These are phyloP conservation scores for Salvia hispanica DNA, from an alignment of 257 asterid genomes.

Conservation along the genomic window DNA sequence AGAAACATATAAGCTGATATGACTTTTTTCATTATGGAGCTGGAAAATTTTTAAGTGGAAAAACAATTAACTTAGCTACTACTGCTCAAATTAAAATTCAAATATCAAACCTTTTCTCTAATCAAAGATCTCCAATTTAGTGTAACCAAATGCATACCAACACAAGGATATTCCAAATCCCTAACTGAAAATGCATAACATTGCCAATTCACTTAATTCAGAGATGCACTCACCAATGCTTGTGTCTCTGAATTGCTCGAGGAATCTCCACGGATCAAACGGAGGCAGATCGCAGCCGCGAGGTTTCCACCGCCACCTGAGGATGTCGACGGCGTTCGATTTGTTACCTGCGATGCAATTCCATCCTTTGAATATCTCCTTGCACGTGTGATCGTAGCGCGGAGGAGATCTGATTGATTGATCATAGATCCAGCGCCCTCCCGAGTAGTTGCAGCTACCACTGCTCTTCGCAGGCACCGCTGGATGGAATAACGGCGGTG, in stretches of 20 bases:
- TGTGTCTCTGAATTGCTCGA: constrained; percentile 59
- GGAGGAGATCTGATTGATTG: constrained; percentile 53
- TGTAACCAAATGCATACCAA: neutral
- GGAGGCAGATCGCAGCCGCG: constrained; percentile 69
- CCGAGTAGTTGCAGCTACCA: constrained; percentile 57
- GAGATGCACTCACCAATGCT: constrained; percentile 64
- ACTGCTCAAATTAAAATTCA: neutral
- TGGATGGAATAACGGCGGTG: constrained; percentile 34
- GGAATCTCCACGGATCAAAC: constrained; percentile 70
- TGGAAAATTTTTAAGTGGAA: neutral
- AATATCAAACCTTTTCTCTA: neutral
- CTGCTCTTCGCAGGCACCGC: constrained; percentile 24
- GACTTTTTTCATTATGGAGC: neutral
- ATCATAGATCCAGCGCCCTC: constrained; percentile 82
- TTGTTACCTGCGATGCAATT: constrained; percentile 78
- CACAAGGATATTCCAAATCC: neutral
- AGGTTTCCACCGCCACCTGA: constrained; percentile 95
- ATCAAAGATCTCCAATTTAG: neutral
- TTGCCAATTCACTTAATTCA: neutral
- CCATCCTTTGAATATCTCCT: constrained; percentile 98
- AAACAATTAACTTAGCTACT: constrained; percentile 7
- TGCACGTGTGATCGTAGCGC: constrained; percentile 80
- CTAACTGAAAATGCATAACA: constrained; percentile 1
- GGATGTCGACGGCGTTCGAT: constrained; percentile 71
- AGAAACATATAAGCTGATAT: neutral